A percentile compares a stretch with the other conserved stretches of the same genome.
Evolutionary conservation across 2,329 filamentous ascomycete genomes (phyloP).

Genomic region (Sphaerulina musiva): DNA sequence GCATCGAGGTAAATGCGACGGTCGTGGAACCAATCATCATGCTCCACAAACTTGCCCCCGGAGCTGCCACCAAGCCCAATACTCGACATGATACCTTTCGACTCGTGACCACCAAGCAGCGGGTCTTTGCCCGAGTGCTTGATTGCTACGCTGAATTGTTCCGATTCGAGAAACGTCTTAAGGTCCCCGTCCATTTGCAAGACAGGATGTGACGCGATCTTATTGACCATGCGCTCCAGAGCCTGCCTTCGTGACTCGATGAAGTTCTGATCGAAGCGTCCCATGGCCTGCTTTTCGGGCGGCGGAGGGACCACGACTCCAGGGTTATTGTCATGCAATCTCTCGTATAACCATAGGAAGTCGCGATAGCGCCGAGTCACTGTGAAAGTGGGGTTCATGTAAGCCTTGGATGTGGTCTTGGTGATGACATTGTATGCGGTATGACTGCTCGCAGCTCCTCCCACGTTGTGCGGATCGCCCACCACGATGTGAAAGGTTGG

Average conservation of each 20-base stretch:
- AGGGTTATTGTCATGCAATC: slow-evolving; percentile 87
- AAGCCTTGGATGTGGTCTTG: slow-evolving; percentile 93
- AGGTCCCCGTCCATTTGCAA: slow-evolving; percentile 89
- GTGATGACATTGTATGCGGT: slow-evolving; percentile 96
- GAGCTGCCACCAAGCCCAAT: slow-evolving; percentile 68
- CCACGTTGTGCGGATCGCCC: slow-evolving; percentile 95
- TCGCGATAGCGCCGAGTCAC: slow-evolving; percentile 92
- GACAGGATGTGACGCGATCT: slow-evolving; percentile 79
- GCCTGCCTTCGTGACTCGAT: slow-evolving; percentile 87
- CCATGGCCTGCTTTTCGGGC: slow-evolving; percentile 95
- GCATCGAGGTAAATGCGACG: slow-evolving; percentile 91
- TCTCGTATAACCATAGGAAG: slow-evolving; percentile 96
- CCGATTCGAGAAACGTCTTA: slow-evolving; percentile 94
- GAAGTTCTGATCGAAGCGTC: slow-evolving; percentile 92
- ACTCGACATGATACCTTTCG: slow-evolving; percentile 78
- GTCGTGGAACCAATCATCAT: slow-evolving; percentile 99
- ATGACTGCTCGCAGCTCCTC: slow-evolving; percentile 91
- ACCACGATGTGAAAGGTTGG: slow-evolving; percentile 86
- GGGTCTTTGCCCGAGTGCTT: slow-evolving; percentile 87
- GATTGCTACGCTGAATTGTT: slow-evolving; percentile 89
- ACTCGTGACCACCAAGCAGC: slow-evolving; percentile 64
- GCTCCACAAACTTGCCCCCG: slow-evolving; percentile 82
- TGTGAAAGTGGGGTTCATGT: slow-evolving; percentile 83
- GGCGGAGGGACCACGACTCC: slow-evolving; percentile 92
- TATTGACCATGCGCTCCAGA: slow-evolving; percentile 96